phyloP scores from a whole-genome alignment of 1,139 yeast genomes.

The Kodamaea sp. region DNA sequence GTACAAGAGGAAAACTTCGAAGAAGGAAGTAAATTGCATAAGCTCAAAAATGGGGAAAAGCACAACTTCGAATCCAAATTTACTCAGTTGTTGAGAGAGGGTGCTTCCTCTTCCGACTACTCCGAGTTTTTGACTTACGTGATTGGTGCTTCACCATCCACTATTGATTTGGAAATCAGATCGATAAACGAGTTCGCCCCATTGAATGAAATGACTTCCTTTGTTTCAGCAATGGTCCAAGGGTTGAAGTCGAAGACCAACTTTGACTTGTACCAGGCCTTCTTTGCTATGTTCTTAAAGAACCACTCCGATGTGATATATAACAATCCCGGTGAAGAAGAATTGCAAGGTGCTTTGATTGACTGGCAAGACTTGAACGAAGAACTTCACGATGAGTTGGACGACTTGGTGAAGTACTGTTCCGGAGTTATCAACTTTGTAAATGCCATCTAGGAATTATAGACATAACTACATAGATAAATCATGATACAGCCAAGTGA shows the following conservation, averaged over 20 bases:
- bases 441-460: constrained; percentile 37
- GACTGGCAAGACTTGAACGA: constrained; percentile 51
- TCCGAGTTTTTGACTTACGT: constrained; percentile 54
- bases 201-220: constrained; percentile 60
- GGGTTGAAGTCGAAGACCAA: constrained; percentile 62
- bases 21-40: constrained; percentile 27
- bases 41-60: constrained; percentile 23
- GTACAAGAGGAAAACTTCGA: constrained; percentile 18
- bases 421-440: constrained; percentile 77
- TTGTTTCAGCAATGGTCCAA: constrained; percentile 62
- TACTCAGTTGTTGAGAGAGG: constrained; percentile 63
- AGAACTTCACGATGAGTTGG: constrained; percentile 52
- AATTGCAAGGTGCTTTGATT: constrained; percentile 45
- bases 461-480: no score
- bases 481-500: no score
- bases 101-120: constrained; percentile 42
- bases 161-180: constrained; percentile 82
- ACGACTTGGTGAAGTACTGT: constrained; percentile 75
- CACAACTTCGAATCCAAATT: constrained; percentile 70
- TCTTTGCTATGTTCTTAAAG: constrained; percentile 71
- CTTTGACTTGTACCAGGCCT: constrained; percentile 74
- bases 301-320: constrained; percentile 83
- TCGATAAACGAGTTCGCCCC: constrained; percentile 71
- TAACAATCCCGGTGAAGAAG: constrained; percentile 37
- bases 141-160: constrained; percentile 70